Base-by-base conservation (phyloP, 352 stramenopile species). In the Thraustochytrium sp. region DNA sequence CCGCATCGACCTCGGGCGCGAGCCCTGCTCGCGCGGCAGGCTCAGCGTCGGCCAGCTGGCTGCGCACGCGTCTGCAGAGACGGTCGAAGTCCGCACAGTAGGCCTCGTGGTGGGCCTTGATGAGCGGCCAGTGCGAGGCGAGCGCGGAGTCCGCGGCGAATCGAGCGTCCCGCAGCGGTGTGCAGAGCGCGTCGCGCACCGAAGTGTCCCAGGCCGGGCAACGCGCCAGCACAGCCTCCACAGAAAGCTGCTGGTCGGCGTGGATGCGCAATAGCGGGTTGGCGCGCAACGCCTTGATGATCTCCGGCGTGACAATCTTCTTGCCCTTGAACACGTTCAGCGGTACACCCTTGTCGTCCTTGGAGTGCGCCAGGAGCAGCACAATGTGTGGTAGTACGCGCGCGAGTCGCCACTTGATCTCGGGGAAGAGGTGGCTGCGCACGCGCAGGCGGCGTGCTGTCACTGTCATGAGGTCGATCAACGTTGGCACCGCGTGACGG, bases 341-440 rank as follows among this genome's bases (percentile, higher is more conserved):
- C 16, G 16, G 75, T 21, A 23, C 75, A 0, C 85, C n/a, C 3
- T 75, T 82, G 5, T 86, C 85, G 56, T 78, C 77, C 21, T 87
- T 89, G 72, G 86, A 89, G 11, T 85, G 56, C 51, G 89, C 86
- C 48, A 86, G 76, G 11, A 87, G 37, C 9, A 89, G 53, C n/a
- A 91, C 38, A 8, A 91, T 48, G 62, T 88, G 85, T 38, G 88
- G 87, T 2, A 90, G 18, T 5, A 86, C 86, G 36, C 88, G 85
- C 44, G 88, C 54, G 40, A 88, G 84, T 29, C 84, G 61, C 63
- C 89, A 89, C 73, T 88, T 88, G 40, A 89, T 85, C n/a, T 89
- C 86, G 29, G 87, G 86, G 11, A 76, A 84, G 37, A 91, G 38
- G 59, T 88, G 89, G 21, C 82, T 48, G 34, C 89, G 72, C 37